A percentile compares a stretch with the other conserved stretches of the same genome.
Evolutionary conservation across 768 basidiomycete species (phyloP).

Genomic region (Hydnomerulius pinastri): DNA sequence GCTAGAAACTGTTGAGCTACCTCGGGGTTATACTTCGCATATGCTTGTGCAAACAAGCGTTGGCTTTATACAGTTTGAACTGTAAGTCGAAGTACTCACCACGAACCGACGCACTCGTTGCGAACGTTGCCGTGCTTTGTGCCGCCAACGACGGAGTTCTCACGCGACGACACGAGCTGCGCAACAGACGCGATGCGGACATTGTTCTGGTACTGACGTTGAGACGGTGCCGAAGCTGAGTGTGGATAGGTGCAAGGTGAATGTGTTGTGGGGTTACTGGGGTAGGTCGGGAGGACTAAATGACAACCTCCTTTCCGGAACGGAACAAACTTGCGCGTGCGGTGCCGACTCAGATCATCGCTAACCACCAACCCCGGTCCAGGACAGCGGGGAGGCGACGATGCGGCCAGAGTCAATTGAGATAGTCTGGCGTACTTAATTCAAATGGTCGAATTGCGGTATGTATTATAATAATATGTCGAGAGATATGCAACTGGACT

Average conservation of each 20-base stretch:
- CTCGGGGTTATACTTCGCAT: slow-evolving; percentile 20
- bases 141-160: slow-evolving; percentile 10
- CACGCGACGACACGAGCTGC: slow-evolving; percentile 9
- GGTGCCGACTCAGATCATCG: too few species aligned
- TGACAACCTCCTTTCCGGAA: neutral
- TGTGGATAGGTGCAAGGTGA: neutral
- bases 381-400: too few species aligned
- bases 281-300: neutral
- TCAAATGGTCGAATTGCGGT: neutral
- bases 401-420: too few species aligned
- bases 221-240: neutral
- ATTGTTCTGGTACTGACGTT: neutral
- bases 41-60: slow-evolving; percentile 17
- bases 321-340: slow-evolving; percentile 8
- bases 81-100: slow-evolving; percentile 16
- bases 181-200: slow-evolving; percentile 6
- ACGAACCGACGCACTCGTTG: slow-evolving; percentile 16
- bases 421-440: too few species aligned
- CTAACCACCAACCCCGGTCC: too few species aligned
- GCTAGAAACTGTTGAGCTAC: slow-evolving; percentile 12
- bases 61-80: neutral
- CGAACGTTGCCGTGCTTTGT: slow-evolving; percentile 16
- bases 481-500: neutral
- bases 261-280: neutral
- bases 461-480: too few species aligned